phyloP scores from a whole-genome alignment of 2,329 filamentous ascomycete genomes.

The Diplodia seriata region DNA sequence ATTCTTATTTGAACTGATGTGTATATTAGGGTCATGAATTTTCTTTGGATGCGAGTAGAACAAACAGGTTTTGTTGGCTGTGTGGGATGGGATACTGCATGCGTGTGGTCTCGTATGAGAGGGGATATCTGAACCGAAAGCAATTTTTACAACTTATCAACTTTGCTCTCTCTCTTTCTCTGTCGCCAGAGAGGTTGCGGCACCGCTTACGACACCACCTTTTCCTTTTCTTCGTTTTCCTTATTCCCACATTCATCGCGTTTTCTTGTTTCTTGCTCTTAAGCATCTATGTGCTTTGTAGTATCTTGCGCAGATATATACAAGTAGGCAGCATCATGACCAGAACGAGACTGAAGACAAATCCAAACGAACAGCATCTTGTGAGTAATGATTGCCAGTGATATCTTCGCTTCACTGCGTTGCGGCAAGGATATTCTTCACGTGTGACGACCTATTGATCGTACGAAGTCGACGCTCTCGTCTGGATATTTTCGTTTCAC shows the following conservation, averaged over 20 bases:
- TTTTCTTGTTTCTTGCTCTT: neutral
- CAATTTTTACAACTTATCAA: neutral
- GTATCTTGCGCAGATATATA: conserved; percentile 17
- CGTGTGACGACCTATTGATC: neutral
- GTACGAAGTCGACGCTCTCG: no score
- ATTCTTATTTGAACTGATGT: conserved; percentile 16
- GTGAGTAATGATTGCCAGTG: neutral
- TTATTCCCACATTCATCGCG: neutral
- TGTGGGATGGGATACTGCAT: conserved; percentile 1
- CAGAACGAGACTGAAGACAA: neutral
- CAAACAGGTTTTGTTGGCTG: neutral
- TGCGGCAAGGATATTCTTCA: neutral
- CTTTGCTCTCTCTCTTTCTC: conserved; percentile 7
- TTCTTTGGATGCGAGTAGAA: conserved; percentile 1
- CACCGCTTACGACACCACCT: neutral
- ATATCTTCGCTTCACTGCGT: neutral
- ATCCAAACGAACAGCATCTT: neutral
- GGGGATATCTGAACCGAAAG: conserved; percentile 1
- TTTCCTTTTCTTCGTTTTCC: neutral
- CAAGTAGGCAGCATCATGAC: conserved; percentile 26
- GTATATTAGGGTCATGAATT: conserved; percentile 18
- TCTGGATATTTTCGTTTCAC: no score
- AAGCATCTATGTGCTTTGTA: conserved; percentile 4
- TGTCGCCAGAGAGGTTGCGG: neutral
- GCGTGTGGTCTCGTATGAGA: neutral